Base-by-base conservation (phyloP, 768 basidiomycete genomes). In the Lanmaoa rubissima region DNA sequence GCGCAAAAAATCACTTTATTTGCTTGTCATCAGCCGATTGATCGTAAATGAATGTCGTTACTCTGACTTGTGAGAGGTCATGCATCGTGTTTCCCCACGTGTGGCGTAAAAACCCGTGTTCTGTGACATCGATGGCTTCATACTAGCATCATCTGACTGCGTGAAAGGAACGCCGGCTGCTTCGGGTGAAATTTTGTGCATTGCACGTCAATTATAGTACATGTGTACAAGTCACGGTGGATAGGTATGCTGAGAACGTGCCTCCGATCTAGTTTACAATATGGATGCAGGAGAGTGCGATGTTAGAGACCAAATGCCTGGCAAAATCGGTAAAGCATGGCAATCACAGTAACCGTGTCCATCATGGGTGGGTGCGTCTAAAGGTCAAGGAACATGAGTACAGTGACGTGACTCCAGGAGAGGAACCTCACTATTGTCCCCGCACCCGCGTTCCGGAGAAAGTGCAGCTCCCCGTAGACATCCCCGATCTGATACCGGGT, bases 351-450 rank as follows among this genome's bases (percentile, higher is more conserved):
- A 58, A 93, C 90, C 44, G 83, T 85, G 77, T 93, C 90, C 91
- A 93, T 93, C 73, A 93, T 86, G 62, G 91, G 91, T 50, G 90
- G 90, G 69, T 91, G 90, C 79, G 84, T 88, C 90, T 91, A 67
- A 8, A 51, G 56, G 48, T 50, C 60, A 60, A 49, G 49, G 34
- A 59, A 62, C 57, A 63, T 72, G 53, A 73, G 64, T 32, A 55
- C 44, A 10, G 46, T 60, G 67, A 62, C 58, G 51, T 49, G 51
- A 61, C 56, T 53, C 58, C 42, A 50, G 55, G 46, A 62, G 66
- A 66, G 38, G 48, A 51, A 41, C 55, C 61, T 74, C 75, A 92
- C 91, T 75, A 93, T 88, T 55, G 90, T 90, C 46, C 90, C 90
- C 65, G 84, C 82, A 46, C 92, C 91, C 54, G 87, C 90, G 49